phyloP scores from a whole-genome alignment of 305 asterid species.

The Salvia sclarea region DNA sequence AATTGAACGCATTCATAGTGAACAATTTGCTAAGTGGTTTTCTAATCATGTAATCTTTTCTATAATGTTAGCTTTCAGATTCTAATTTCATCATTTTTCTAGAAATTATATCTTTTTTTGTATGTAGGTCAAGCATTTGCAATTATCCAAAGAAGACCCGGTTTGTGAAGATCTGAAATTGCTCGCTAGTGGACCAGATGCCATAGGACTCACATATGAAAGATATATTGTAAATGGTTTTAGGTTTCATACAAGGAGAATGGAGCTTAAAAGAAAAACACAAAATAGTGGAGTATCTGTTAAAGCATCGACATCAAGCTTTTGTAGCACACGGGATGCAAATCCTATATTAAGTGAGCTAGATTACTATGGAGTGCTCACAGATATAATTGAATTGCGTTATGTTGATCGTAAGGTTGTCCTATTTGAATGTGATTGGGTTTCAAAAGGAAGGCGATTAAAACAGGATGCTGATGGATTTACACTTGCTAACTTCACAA shows the following conservation, averaged over 20 bases:
- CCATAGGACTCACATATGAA: not conserved
- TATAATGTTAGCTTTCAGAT: no score
- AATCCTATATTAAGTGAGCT: conserved; percentile 12
- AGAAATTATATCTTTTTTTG: not conserved
- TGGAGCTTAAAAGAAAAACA: not conserved
- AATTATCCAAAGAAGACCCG: not conserved
- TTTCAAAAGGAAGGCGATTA: not conserved
- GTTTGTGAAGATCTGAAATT: not conserved
- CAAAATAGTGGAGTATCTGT: conserved; percentile 14
- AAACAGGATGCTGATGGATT: conserved; percentile 14
- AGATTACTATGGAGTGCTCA: not conserved
- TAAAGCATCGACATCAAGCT: not conserved
- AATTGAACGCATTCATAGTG: no score
- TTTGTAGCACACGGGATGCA: conserved; percentile 4
- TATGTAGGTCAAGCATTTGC: not conserved
- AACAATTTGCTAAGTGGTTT: no score
- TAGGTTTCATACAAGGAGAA: not conserved
- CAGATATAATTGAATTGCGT: not conserved
- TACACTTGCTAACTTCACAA: not conserved
- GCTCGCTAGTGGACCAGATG: not conserved
- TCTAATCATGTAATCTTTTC: no score
- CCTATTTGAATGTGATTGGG: conserved; percentile 22
- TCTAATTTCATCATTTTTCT: not conserved
- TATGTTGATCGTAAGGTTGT: conserved; percentile 1
- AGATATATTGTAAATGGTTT: conserved; percentile 15